Evolutionary conservation across 768 basidiomycete species (phyloP), one percentile per base, ranked within the genome.

Genomic region (Asterophora lycoperdoides): DNA sequence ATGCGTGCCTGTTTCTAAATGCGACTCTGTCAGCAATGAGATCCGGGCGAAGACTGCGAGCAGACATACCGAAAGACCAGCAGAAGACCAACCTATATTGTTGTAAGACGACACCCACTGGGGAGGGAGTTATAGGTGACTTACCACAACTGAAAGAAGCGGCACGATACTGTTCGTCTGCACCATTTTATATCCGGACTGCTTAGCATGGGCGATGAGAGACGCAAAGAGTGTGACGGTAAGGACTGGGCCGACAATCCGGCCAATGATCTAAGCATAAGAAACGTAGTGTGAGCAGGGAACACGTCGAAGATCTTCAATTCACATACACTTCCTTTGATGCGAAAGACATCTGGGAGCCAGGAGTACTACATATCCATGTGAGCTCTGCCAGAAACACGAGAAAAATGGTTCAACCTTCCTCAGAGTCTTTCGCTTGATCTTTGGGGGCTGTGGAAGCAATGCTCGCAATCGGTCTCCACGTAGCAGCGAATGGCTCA

Each of bases 141-240:
- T 66, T 61, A 90, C 93, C 56, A 95, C 93, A 10, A 96, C 89
- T 9, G 90, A 89, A 28, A 95, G 76, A 44, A 96, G 68, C 1
- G 93, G 93, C 2, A 93, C 81, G 48, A 95, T 85, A 19, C 89
- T 84, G 65, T 91, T 94, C 15, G 89, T 81, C 57, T 91, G 71
- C 19, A 76, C 73, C 38, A 93, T 64, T 23, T 72, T 65, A 46
- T 80, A 75, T 0, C 86, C 90, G 52, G 66, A 70, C 17, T 71
- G 66, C 64, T 75, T 76, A 33, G 76, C 74, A 67, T 83, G 87
- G 20, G 78, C 80, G 20, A 88, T 75, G 3, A 72, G 55, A 28
- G 67, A 70, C 4, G 93, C 78, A 58, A 89, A 92, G 4, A 90
- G 44, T 0, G 91, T 92, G 26, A 94, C 84, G 0, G 89, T 91